Percentiles rank a stretch among this genome's conserved stretches.
Conservation (phyloP, 1,284 basidiomycete species). For the Amylostereum areolatum region DNA sequence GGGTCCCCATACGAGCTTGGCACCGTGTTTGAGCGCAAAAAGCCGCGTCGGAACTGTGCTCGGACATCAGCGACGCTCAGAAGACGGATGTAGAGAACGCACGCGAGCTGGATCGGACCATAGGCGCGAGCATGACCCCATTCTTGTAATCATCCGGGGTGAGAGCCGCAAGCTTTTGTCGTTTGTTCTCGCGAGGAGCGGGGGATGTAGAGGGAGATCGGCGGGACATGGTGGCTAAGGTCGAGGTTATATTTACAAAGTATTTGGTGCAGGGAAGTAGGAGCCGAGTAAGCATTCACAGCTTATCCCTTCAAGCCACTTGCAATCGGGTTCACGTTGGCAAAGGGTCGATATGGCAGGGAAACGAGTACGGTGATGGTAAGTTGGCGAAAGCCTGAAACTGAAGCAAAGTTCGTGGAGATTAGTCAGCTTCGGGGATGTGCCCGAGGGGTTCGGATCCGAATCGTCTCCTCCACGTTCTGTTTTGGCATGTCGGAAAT, state of each 20-base stretch:
- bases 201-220: constrained; percentile 47
- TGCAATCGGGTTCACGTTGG: no score
- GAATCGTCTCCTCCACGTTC: no score
- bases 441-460: no score
- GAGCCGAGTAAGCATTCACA: no score
- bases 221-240: constrained; percentile 37
- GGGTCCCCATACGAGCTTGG: constrained; percentile 94
- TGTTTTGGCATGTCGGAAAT: no score
- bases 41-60: constrained; percentile 72
- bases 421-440: no score
- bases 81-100: constrained; percentile 25
- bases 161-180: constrained; percentile 48
- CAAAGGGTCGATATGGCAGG: no score
- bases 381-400: no score
- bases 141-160: constrained; percentile 67
- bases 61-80: not conserved
- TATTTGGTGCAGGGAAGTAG: not conserved
- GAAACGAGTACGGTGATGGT: no score
- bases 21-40: constrained; percentile 89
- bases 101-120: constrained; percentile 92
- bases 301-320: no score
- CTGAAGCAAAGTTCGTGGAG: no score
- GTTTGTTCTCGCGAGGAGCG: constrained; percentile 42
- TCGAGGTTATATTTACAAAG: constrained; percentile 1
- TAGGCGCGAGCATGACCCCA: constrained; percentile 87